Evolutionary conservation across 2,329 filamentous ascomycete species (phyloP), one percentile per base, ranked within the genome.

Genomic region (Talaromyces sp.): DNA sequence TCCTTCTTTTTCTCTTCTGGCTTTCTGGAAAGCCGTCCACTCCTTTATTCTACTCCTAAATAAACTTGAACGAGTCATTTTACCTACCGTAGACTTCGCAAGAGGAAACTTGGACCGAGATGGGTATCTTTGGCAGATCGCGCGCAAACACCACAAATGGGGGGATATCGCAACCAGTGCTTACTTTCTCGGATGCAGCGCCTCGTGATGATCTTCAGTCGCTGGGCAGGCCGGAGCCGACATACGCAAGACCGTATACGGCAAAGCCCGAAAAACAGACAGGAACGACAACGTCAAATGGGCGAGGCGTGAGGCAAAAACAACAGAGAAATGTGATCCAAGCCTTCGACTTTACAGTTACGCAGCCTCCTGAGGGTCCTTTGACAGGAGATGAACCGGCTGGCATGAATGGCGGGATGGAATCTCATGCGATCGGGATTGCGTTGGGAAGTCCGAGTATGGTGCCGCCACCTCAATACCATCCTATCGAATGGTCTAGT

Each of bases 381-480:
- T 60, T 73, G 8, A 66, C 66, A n/a, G 65, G 67, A 0, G 67
- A 66, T 3, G 60, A 66, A 3, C 60, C 56, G 11, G 9, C 16
- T 11, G 14, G 37, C 14, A 19, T 50, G 10, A 37, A 52, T 37
- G 45, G 37, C 7, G 31, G 24, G 8, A 64, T 67, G 13, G 68
- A 69, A 22, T 65, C 67, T 41, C 67, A 69, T 67, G 82, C 80
- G 69, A 92, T 93, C 67, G 90, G 90, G 10, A 88, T 93, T 83
- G 90, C 90, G 1, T 78, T 92, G 64, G 90, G 90, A 37, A 92
- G 89, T 71, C 90, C 90, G 27, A 79, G 82, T 14, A 63, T 66
- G 48, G 50, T 58, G n/a, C 65, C 65, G 9, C 65, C 61, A 31
- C 48, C 58, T 9, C 37, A 27, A 19, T 60, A 59, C 31, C 57